phyloP scores from a whole-genome alignment of 768 basidiomycete genomes.

The Lentinula lateritia region DNA sequence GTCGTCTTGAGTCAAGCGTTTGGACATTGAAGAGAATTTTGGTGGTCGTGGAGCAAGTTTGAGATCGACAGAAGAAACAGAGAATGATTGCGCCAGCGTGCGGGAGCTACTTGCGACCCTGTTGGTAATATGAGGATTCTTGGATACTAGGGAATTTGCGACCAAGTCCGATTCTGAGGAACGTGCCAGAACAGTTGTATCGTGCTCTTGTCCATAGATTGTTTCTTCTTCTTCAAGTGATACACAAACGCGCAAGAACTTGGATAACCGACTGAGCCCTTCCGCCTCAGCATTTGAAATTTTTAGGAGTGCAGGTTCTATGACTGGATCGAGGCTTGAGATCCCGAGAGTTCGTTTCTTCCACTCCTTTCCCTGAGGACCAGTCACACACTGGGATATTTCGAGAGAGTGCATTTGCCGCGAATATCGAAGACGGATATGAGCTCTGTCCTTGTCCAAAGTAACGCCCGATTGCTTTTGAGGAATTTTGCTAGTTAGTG shows the following conservation, averaged over 20 bases:
- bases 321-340: constrained; percentile 8
- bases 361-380: constrained; percentile 31
- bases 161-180: not conserved
- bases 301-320: not conserved
- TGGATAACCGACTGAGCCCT: not conserved
- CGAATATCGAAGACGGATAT: constrained; percentile 33
- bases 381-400: constrained; percentile 26
- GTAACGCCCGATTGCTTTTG: not conserved
- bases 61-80: constrained; percentile 6
- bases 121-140: not conserved
- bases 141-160: not conserved
- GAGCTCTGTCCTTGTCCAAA: constrained; percentile 4
- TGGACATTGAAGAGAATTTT: constrained; percentile 4
- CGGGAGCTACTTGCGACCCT: constrained; percentile 1
- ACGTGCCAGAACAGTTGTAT: not conserved
- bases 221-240: not conserved
- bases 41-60: constrained; percentile 9
- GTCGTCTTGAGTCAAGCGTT: not conserved
- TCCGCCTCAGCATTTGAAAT: not conserved
- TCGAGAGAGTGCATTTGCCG: constrained; percentile 28
- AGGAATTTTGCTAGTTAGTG: not conserved
- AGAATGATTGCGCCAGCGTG: not conserved
- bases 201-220: not conserved
- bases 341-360: constrained; percentile 24
- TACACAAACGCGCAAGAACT: constrained; percentile 9